These are phyloP conservation scores for Leccinum fallax DNA, from an alignment of 1,284 basidiomycete genomes.

Conservation along the genomic window DNA sequence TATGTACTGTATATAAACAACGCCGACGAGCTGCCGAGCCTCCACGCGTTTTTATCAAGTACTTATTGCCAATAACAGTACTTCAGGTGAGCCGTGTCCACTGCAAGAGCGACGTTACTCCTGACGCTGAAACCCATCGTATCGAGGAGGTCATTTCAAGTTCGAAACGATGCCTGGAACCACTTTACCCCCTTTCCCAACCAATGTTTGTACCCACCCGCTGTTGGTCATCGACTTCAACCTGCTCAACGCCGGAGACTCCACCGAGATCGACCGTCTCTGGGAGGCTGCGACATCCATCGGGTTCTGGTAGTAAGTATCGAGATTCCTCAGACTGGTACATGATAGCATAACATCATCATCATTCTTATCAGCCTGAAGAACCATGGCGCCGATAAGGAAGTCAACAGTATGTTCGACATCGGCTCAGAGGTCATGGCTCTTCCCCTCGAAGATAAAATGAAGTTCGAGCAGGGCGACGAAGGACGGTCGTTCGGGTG, in stretches of 20 bases:
- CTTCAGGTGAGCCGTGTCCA: slow-evolving; percentile 1
- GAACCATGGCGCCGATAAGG: slow-evolving; percentile 60
- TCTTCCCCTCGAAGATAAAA: slow-evolving; percentile 61
- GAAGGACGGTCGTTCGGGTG: slow-evolving; percentile 65
- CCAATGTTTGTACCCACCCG: slow-evolving; percentile 28
- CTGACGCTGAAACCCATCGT: not conserved
- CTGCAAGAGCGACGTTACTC: not conserved
- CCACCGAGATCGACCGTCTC: slow-evolving; percentile 36
- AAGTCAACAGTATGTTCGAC: slow-evolving; percentile 59
- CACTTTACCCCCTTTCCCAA: slow-evolving; percentile 47
- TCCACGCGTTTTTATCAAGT: not conserved
- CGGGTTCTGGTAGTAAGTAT: not conserved
- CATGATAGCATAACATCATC: not conserved
- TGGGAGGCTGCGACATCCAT: not conserved
- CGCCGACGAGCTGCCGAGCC: not conserved
- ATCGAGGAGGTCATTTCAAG: not conserved
- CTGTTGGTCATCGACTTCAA: slow-evolving; percentile 52
- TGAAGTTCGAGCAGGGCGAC: slow-evolving; percentile 69
- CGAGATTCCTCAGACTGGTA: not conserved
- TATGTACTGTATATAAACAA: not conserved
- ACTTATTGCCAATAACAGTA: not conserved
- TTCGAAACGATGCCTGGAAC: slow-evolving; percentile 24
- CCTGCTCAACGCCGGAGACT: slow-evolving; percentile 41
- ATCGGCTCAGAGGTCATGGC: slow-evolving; percentile 59
- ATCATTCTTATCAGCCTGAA: slow-evolving; percentile 46